These are phyloP conservation scores for Penicillium decumbens DNA, from an alignment of 2,329 filamentous ascomycete genomes.

Conservation along the genomic window DNA sequence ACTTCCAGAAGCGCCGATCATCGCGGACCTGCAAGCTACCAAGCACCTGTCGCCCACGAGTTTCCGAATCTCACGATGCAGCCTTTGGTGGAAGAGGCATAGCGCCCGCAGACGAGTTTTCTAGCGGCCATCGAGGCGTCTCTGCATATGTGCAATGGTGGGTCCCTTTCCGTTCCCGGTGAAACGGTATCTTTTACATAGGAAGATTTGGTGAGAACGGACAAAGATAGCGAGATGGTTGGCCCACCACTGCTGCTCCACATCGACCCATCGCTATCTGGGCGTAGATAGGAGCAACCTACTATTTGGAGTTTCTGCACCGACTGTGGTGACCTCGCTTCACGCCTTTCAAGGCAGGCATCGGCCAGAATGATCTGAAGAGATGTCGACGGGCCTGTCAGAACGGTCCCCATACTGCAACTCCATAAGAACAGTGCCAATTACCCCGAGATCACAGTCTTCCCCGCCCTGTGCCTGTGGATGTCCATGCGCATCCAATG, in stretches of 20 bases:
- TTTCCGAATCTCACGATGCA: not conserved
- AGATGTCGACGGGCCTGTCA: not conserved
- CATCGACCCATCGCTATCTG: slow-evolving; percentile 6
- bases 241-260: slow-evolving; percentile 16
- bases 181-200: slow-evolving; percentile 18
- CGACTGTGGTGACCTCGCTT: not conserved
- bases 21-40: slow-evolving; percentile 4
- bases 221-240: slow-evolving; percentile 12
- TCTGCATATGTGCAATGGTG: not conserved
- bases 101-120: slow-evolving; percentile 2
- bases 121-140: not conserved
- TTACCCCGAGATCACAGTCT: not conserved
- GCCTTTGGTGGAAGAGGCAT: not conserved
- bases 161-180: not conserved
- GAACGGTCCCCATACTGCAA: slow-evolving; percentile 3
- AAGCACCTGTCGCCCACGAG: not conserved
- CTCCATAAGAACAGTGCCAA: not conserved
- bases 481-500: not conserved
- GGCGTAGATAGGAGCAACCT: slow-evolving; percentile 1
- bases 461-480: not conserved
- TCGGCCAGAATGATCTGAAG: not conserved
- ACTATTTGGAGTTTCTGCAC: slow-evolving; percentile 1
- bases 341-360: not conserved
- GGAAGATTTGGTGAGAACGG: slow-evolving; percentile 16
- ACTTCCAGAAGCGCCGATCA: slow-evolving; percentile 12